Evolutionary conservation across 192 early-diverging fungal genomes (phyloP), one percentile per base, ranked within the genome.

Genomic region (Fimicolochytrium jonesii): DNA sequence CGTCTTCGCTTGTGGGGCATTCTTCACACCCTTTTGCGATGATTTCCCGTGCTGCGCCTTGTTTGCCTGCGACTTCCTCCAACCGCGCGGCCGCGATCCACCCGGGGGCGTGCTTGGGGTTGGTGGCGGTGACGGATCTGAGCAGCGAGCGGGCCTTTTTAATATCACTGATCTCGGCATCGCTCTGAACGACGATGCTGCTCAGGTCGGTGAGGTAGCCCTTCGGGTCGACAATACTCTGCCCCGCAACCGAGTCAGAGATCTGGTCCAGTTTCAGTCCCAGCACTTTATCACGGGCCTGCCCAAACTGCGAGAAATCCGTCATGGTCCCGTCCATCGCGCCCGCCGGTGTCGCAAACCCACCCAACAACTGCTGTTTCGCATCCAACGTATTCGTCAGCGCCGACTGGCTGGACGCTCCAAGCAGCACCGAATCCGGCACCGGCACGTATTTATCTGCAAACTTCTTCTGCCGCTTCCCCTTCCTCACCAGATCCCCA

Each of bases 31-130:
- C 97, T 68, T 93, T 88, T 20, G 86, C 80, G 48, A 98, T 95
- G 6, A 92, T 75, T 33, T 83, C 82, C 23, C 97, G 79, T 0
- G 97, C 97, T n/a, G 86, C 79, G 2, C 80, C 73, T 42, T 85
- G 70, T 60, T 95, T 93, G 17, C 88, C 84, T 0, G 93, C 94
- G 6, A 89, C 80, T 70, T 99, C 95, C 75, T 99, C 97, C 36
- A 98, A 73, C 47, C 95, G 87, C 10, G 97, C 97, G 6, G 93
- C 92, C 0, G 95, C 94, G 61, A 98, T 96, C 97, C 97, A 99
- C 37, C 93, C 97, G 18, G 95, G 90, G 4, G 93, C 94, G 56
- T 97, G 90, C 61, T 93, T 93, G 9, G 94, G 94, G 71, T 96
- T 98, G 2, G 97, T 90, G 10, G 82, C 83, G 29, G 88, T 96